Evolutionary conservation across 768 basidiomycete genomes (phyloP), one percentile per base, ranked within the genome.

Genomic region (Coprinopsis sp.): DNA sequence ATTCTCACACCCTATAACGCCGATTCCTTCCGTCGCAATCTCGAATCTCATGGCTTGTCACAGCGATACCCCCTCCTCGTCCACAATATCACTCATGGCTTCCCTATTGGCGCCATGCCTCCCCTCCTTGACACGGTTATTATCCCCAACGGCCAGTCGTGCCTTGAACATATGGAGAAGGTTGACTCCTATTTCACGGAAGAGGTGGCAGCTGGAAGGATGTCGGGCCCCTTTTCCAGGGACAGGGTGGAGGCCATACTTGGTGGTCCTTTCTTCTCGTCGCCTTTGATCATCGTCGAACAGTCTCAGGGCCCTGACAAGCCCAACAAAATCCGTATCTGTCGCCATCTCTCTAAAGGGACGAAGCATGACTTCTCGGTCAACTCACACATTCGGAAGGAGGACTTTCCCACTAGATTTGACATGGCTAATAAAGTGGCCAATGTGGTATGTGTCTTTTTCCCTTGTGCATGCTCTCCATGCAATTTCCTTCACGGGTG

Each of bases 91-190:
- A 43, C 48, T 0, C 7, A 56, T 6, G 64, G 67, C 2, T 70
- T 70, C 44, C 65, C 64, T 0, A 43, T 70, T 2, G 66, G 67
- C 0, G 29, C 51, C 1, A 64, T 71, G 53, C 62, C 66, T 39
- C 2, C n/a, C 8, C 46, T 59, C 24, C 5, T 19, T 3, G 3
- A 38, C 2, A 52, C 57, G 1, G 44, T 57, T 29, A 60, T 64
- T n/a, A 39, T 64, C 12, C 44, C 42, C 0, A 60, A 64, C 33
- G 52, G 59, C 33, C 46, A 51, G 0, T 59, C 55, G 0, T 37
- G 43, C 21, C 1, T 22, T 0, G 46, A 51, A 5, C 37, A 57
- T 28, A 1, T 4, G 3, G 48, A 45, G 2, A 49, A 43, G 2
- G 49, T 67, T 7, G 33, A 56, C 8, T 28, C 33, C 2, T 63